A percentile compares a stretch with the other conserved stretches of the same genome.
These are phyloP conservation scores for Curvularia hawaiiensis DNA, from an alignment of 2,329 filamentous ascomycete species.

Conservation along the genomic window DNA sequence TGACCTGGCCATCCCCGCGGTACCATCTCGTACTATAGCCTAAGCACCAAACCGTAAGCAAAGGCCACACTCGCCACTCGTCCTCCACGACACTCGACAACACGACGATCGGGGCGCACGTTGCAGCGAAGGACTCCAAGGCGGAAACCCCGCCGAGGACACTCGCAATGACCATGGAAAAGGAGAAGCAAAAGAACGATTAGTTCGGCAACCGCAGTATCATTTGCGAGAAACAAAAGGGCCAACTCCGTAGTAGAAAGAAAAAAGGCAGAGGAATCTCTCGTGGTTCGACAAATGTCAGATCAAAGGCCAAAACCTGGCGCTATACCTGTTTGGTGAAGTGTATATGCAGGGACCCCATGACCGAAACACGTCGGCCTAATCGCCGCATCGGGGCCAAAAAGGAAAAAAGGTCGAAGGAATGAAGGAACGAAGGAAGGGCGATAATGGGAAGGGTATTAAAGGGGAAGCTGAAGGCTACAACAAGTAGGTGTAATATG, in stretches of 20 bases:
- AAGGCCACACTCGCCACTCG: constrained; percentile 23
- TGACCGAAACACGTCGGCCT: constrained; percentile 1
- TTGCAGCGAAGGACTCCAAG: constrained; percentile 16
- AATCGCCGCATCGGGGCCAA: background rate
- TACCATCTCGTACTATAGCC: constrained; percentile 23
- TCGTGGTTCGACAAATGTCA: constrained; percentile 14
- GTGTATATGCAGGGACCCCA: constrained; percentile 26
- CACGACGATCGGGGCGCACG: constrained; percentile 10
- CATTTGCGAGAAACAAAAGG: background rate
- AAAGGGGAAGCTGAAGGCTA: too few species aligned
- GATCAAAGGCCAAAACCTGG: constrained; percentile 10
- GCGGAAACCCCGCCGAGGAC: constrained; percentile 20
- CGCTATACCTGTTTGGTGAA: constrained; percentile 30
- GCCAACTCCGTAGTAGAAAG: background rate
- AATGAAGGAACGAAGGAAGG: too few species aligned
- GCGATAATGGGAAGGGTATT: too few species aligned
- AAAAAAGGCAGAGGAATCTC: constrained; percentile 3
- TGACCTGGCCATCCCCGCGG: constrained; percentile 27
- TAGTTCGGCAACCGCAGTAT: constrained; percentile 12
- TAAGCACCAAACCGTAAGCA: constrained; percentile 29
- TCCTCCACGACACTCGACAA: constrained; percentile 7
- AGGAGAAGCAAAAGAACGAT: background rate
- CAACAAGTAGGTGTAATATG: background rate
- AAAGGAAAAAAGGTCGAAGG: background rate
- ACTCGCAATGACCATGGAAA: constrained; percentile 20